Evolutionary conservation across 2,329 filamentous ascomycete genomes (phyloP).

Genomic region (Fusarium tupiense): DNA sequence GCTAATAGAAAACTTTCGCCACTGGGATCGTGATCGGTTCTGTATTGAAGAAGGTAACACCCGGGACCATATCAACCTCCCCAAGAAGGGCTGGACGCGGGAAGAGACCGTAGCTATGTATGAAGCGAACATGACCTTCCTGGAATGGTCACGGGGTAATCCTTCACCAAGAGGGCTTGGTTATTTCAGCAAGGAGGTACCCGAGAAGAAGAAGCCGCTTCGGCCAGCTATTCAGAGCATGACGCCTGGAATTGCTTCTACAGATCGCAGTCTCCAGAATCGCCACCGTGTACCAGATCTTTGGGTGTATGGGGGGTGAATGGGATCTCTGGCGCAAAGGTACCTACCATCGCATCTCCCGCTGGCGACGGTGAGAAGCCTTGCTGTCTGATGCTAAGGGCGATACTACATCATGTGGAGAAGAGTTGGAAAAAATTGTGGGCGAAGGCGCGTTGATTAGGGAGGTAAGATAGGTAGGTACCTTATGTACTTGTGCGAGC

Average conservation of each 20-base stretch:
- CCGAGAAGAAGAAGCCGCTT: not conserved
- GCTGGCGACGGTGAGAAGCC: not conserved
- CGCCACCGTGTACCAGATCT: not conserved
- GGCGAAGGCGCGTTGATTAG: not conserved
- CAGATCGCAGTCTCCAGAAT: not conserved
- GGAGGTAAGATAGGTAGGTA: not conserved
- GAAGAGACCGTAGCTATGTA: not conserved
- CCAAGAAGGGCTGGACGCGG: not conserved
- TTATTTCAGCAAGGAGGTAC: not conserved
- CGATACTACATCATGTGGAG: not conserved
- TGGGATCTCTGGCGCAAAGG: not conserved
- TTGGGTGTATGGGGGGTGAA: not conserved
- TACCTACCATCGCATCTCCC: not conserved
- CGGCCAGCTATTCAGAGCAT: not conserved
- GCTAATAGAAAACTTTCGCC: not conserved
- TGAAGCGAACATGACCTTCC: not conserved
- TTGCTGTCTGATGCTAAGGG: not conserved
- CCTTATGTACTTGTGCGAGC: not conserved
- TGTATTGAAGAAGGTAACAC: not conserved
- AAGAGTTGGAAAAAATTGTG: not conserved
- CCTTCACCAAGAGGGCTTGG: not conserved
- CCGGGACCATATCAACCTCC: not conserved
- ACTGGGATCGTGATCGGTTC: not conserved
- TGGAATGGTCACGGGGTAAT: not conserved
- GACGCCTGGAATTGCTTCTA: not conserved